Evolutionary conservation across 306 rosid species (phyloP).

Genomic region (Quercus agrifolia): DNA sequence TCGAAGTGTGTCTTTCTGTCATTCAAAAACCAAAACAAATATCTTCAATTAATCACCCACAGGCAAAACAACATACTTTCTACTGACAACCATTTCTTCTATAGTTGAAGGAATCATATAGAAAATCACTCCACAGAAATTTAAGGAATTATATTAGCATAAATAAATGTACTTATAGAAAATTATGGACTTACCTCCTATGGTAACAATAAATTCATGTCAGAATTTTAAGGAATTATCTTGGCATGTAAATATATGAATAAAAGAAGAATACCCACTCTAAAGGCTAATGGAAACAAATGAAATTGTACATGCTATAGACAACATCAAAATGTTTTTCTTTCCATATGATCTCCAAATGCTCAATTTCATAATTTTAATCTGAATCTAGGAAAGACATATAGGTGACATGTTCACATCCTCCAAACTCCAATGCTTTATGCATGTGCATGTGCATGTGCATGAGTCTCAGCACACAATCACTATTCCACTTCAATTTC

Average conservation of each 20-base stretch:
- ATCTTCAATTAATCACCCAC: neutral
- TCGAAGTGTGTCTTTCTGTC: conserved; percentile 73
- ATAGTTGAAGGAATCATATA: neutral
- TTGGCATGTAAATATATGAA: too few species aligned
- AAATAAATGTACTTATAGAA: neutral
- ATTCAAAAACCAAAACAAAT: neutral
- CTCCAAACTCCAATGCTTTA: neutral
- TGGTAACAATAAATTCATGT: too few species aligned
- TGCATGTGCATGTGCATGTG: neutral
- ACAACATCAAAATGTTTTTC: neutral
- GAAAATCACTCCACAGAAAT: neutral
- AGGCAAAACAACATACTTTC: neutral
- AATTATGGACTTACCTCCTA: neutral
- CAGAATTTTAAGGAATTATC: too few species aligned
- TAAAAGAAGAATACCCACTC: neutral
- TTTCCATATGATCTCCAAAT: neutral
- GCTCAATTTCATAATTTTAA: neutral
- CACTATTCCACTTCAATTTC: neutral
- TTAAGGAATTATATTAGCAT: too few species aligned
- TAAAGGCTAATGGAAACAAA: neutral
- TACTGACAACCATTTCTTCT: neutral
- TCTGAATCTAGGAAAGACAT: neutral
- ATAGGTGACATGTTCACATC: neutral
- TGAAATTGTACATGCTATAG: neutral
- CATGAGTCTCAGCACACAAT: neutral